A percentile compares a stretch with the other conserved stretches of the same genome.
Conservation (phyloP, 202 grass and related monocot species). For the Elaeis oleifera region DNA sequence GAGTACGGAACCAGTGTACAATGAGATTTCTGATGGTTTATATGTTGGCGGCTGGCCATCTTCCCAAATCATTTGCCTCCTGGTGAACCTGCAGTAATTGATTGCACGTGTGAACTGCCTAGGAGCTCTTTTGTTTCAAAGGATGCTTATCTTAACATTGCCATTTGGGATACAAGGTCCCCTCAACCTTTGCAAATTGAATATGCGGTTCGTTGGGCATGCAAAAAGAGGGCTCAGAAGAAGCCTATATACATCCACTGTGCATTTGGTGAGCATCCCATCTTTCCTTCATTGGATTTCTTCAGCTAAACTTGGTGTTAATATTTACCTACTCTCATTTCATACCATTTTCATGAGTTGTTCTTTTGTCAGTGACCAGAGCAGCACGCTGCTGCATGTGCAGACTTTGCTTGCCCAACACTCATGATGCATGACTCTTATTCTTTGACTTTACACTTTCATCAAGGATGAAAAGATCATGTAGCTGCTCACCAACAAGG, state of each 20-base stretch:
- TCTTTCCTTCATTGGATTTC: background rate
- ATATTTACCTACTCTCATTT: background rate
- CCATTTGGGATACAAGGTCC: slow-evolving; percentile 73
- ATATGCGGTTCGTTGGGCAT: slow-evolving; percentile 57
- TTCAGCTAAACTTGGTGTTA: too few relatives aligned
- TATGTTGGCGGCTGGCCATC: slow-evolving; percentile 78
- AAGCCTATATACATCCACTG: slow-evolving; percentile 81
- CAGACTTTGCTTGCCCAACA: too few relatives aligned
- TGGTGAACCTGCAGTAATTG: slow-evolving; percentile 57
- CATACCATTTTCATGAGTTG: background rate
- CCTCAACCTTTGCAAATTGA: slow-evolving; percentile 63
- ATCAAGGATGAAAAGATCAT: too few relatives aligned
- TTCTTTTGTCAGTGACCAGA: too few relatives aligned
- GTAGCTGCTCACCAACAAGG: too few relatives aligned
- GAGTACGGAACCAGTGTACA: slow-evolving; percentile 52
- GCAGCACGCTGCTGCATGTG: too few relatives aligned
- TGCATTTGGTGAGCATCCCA: slow-evolving; percentile 65
- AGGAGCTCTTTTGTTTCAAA: slow-evolving; percentile 37
- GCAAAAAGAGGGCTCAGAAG: slow-evolving; percentile 54
- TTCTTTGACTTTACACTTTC: too few relatives aligned
- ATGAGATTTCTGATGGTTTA: slow-evolving; percentile 58
- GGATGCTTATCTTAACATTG: slow-evolving; percentile 64
- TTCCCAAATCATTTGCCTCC: slow-evolving; percentile 56
- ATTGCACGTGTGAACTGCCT: slow-evolving; percentile 87
- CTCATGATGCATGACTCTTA: too few relatives aligned